phyloP scores from a whole-genome alignment of 2,329 filamentous ascomycete species.

The Myriosclerotinia duriaeana region DNA sequence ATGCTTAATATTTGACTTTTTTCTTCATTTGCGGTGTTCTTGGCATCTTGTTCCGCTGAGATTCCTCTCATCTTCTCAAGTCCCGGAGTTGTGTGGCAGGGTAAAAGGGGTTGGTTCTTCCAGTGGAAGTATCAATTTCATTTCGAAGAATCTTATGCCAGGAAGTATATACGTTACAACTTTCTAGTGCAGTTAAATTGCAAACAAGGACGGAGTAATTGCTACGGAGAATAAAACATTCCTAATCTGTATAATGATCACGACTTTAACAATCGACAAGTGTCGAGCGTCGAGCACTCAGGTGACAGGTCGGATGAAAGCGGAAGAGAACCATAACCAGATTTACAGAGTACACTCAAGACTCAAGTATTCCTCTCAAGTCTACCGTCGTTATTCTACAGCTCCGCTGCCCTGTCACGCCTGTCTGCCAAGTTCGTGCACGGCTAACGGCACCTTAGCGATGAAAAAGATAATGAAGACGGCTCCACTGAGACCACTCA shows the following conservation, averaged over 20 bases:
- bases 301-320: neutral
- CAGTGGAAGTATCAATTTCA: too few relatives aligned
- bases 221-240: too few relatives aligned
- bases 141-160: too few relatives aligned
- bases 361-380: neutral
- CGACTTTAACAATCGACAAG: neutral
- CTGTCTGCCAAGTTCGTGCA: neutral
- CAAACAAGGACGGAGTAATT: too few relatives aligned
- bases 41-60: neutral
- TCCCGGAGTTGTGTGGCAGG: neutral
- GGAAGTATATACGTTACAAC: too few relatives aligned
- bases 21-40: neutral
- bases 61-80: neutral
- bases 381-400: neutral
- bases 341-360: too few relatives aligned
- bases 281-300: neutral
- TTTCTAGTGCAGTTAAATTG: too few relatives aligned
- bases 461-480: neutral
- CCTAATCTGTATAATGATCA: neutral
- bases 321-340: neutral
- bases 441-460: neutral
- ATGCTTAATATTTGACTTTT: neutral
- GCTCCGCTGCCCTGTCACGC: neutral
- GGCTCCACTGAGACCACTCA: constrained; percentile 4
- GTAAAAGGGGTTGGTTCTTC: neutral